phyloP scores from a whole-genome alignment of 805 yeast species.

The Wickerhamomyces kurtzmanii region DNA sequence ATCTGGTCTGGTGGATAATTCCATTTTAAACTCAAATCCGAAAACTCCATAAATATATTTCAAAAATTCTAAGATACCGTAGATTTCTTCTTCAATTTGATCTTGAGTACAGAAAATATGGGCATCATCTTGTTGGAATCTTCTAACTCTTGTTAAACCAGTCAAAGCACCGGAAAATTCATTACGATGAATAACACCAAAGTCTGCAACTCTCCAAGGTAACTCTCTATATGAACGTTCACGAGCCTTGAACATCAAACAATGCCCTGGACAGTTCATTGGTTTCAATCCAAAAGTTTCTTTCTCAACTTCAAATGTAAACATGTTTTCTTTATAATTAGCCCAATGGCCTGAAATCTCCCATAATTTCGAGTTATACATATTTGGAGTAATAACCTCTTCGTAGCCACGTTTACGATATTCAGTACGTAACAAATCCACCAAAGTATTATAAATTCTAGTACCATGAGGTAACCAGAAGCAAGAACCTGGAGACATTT shows the following conservation, averaged over 20 bases:
- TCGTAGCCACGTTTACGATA: slow-evolving; percentile 93
- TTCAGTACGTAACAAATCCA: slow-evolving; percentile 71
- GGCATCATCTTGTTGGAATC: slow-evolving; percentile 99
- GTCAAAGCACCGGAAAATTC: slow-evolving; percentile 94
- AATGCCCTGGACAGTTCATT: slow-evolving; percentile 90
- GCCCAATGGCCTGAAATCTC: slow-evolving; percentile 99
- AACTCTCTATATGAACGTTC: slow-evolving; percentile 94
- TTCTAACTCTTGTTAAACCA: slow-evolving; percentile 92
- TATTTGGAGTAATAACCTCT: slow-evolving; percentile 98
- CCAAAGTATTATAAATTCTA: slow-evolving; percentile 85
- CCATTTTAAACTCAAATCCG: slow-evolving; percentile 95
- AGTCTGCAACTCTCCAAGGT: slow-evolving; percentile 98
- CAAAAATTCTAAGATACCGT: slow-evolving; percentile 78
- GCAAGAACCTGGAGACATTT: slow-evolving; percentile 95
- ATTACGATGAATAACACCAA: slow-evolving; percentile 94
- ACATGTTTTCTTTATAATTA: slow-evolving; percentile 96
- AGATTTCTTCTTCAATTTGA: slow-evolving; percentile 82
- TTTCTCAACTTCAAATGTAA: slow-evolving; percentile 92
- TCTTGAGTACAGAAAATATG: slow-evolving; percentile 93
- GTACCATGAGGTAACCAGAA: slow-evolving; percentile 99
- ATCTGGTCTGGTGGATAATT: slow-evolving; percentile 94
- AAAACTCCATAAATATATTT: slow-evolving; percentile 80
- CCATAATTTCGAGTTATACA: slow-evolving; percentile 97
- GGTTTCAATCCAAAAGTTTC: slow-evolving; percentile 93
- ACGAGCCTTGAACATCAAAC: slow-evolving; percentile 82